phyloP scores from a whole-genome alignment of 2,329 filamentous ascomycete genomes.

The Aureobasidium sp. region DNA sequence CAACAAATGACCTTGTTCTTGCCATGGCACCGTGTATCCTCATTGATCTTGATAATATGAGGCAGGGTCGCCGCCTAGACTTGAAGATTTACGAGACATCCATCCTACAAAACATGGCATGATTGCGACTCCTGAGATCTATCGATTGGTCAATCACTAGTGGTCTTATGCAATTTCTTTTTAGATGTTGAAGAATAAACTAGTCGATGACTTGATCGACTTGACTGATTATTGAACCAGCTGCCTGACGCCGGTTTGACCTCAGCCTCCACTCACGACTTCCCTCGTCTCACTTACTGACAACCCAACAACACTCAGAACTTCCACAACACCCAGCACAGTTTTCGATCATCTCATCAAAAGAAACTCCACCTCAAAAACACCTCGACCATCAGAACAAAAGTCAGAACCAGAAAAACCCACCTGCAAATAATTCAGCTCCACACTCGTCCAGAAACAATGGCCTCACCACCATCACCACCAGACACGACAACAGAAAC shows the following conservation, averaged over 20 bases:
- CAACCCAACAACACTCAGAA: not conserved
- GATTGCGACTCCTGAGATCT: too few species aligned
- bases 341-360: not conserved
- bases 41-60: not conserved
- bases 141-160: too few species aligned
- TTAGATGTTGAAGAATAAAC: not conserved
- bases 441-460: not conserved
- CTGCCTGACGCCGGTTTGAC: not conserved
- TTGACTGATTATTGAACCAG: not conserved
- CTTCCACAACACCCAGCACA: too few species aligned
- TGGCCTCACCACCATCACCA: not conserved
- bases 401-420: not conserved
- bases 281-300: not conserved
- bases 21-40: not conserved
- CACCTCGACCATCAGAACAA: not conserved
- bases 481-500: conserved; percentile 20
- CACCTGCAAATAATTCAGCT: not conserved
- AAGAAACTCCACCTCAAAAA: too few species aligned
- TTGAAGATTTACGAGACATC: too few species aligned
- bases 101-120: too few species aligned
- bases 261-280: not conserved
- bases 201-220: not conserved
- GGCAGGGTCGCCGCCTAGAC: not conserved
- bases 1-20: not conserved
- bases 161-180: too few species aligned